Evolutionary conservation across 2,329 filamentous ascomycete species (phyloP), one percentile per base, ranked within the genome.

Genomic region (Fusarium stilboides): DNA sequence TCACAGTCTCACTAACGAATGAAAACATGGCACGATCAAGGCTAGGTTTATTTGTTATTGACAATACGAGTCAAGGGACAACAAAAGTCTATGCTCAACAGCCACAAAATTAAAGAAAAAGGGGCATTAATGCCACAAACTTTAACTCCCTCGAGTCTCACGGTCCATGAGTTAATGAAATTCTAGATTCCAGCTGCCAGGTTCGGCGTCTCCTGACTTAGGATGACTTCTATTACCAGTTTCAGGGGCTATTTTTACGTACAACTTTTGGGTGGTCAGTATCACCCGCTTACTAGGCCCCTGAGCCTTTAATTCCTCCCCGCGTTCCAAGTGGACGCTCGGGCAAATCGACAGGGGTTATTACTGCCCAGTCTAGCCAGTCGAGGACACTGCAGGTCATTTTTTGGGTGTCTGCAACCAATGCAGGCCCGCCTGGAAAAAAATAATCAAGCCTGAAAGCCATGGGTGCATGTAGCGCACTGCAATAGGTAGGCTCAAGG

Each of bases 161-260:
- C 47, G 55, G 52, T 54, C 40, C 37, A 52, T 65, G 43, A 54
- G 33, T 45, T 55, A 62, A 49, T 33, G 42, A 36, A 45, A 53
- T 49, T 55, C 49, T 33, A 45, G 54, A 53, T 68, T 64, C 39
- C 46, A 65, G 40, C 49, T 55, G 49, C 47, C 49, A 59, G 46
- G 37, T 53, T 52, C 44, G 50, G 37, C 15, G 15, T 57, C 37
- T 36, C 49, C 54, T 68, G 37, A 26, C 39, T 40, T 34, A 47
- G 31, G 53, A 52, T 47, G 60, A 34, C 52, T 47, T 65, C 39
- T 51, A 40, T 36, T 64, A 31, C 28, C 28, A 54, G 43, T 37
- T 52, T 62, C 56, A 71, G 68, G 67, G 68, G 68, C 53, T 71
- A 58, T 56, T 65, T 55, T 68, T 65, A 71, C 59, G 67, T 57